phyloP scores from a whole-genome alignment of 441 rosid genomes.

The Gossypium davidsonii region DNA sequence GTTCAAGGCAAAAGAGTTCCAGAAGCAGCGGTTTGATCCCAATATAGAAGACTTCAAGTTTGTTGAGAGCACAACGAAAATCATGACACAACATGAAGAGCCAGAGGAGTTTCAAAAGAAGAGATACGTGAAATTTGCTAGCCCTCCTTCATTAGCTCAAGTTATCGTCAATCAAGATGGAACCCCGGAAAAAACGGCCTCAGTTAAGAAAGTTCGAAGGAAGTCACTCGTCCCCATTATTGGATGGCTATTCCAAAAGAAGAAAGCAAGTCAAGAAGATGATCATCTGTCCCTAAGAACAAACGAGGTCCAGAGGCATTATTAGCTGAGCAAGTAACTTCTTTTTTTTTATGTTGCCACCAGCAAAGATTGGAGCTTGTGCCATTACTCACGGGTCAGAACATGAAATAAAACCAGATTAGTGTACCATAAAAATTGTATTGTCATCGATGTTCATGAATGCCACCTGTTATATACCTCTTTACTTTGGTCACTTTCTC shows the following conservation, averaged over 20 bases:
- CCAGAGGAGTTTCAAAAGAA: slow-evolving; percentile 30
- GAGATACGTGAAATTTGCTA: slow-evolving; percentile 52
- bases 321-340: background rate
- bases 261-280: slow-evolving; percentile 24
- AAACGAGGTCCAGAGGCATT: slow-evolving; percentile 3
- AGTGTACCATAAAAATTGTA: background rate
- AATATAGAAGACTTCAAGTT: slow-evolving; percentile 51
- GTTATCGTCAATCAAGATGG: slow-evolving; percentile 34
- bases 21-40: slow-evolving; percentile 25
- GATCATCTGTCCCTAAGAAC: background rate
- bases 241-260: slow-evolving; percentile 50
- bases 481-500: background rate
- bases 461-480: slow-evolving; percentile 1
- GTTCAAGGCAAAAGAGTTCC: slow-evolving; percentile 17
- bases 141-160: slow-evolving; percentile 45
- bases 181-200: slow-evolving; percentile 11
- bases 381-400: background rate
- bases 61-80: slow-evolving; percentile 32
- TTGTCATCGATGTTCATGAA: background rate
- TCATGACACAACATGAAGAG: slow-evolving; percentile 21
- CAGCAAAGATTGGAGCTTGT: background rate
- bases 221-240: slow-evolving; percentile 36
- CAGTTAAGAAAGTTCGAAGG: slow-evolving; percentile 24
- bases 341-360: background rate
- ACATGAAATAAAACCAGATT: background rate